Conservation (phyloP, 768 basidiomycete genomes). For the Kwoniella sp. region DNA sequence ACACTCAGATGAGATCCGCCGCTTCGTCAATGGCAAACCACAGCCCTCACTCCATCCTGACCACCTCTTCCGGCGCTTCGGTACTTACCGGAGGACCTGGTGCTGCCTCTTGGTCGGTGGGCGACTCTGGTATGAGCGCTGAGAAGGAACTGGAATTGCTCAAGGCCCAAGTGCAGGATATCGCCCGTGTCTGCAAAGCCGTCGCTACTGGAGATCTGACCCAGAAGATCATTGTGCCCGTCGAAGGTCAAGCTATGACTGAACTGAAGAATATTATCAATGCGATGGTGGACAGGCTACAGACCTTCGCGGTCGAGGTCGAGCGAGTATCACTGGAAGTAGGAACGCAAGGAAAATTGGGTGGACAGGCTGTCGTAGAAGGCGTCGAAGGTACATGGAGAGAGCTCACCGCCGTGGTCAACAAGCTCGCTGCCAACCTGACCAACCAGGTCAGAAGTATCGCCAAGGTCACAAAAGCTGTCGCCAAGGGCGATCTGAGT, state of each 20-base stretch:
- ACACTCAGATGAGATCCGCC: slow-evolving; percentile 15
- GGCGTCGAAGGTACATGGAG: slow-evolving; percentile 93
- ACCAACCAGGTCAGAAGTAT: slow-evolving; percentile 68
- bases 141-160: slow-evolving; percentile 67
- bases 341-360: slow-evolving; percentile 62
- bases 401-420: slow-evolving; percentile 82
- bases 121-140: slow-evolving; percentile 43
- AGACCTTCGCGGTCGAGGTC: slow-evolving; percentile 86
- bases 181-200: slow-evolving; percentile 74
- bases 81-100: slow-evolving; percentile 27
- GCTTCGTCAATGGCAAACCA: background rate
- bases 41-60: slow-evolving; percentile 20
- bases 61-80: slow-evolving; percentile 24
- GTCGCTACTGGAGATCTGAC: slow-evolving; percentile 71
- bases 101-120: slow-evolving; percentile 29
- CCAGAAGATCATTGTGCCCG: slow-evolving; percentile 73
- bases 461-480: slow-evolving; percentile 92
- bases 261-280: slow-evolving; percentile 62
- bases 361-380: slow-evolving; percentile 83
- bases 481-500: slow-evolving; percentile 77
- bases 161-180: slow-evolving; percentile 78
- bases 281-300: slow-evolving; percentile 62
- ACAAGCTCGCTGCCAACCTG: slow-evolving; percentile 54
- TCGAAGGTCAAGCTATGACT: slow-evolving; percentile 73
- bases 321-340: slow-evolving; percentile 64